phyloP scores from a whole-genome alignment of 129 eudicot genomes.

The Lactuca saligna region DNA sequence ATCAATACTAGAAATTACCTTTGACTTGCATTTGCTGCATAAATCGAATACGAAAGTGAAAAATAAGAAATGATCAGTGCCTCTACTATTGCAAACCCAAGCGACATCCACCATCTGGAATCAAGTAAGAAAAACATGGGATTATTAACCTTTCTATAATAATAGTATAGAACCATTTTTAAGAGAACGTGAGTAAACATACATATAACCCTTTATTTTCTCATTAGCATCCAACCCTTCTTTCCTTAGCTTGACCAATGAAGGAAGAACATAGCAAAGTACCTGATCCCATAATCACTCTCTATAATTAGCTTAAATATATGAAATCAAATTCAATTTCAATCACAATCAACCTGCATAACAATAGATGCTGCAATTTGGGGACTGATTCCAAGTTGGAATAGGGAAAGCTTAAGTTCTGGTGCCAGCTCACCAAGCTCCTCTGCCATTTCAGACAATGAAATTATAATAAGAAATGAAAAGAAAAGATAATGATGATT shows the following conservation, averaged over 20 bases:
- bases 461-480: background rate
- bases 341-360: slow-evolving; percentile 65
- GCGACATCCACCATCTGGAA: slow-evolving; percentile 95
- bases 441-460: slow-evolving; percentile 45
- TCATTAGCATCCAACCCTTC: slow-evolving; percentile 98
- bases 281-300: slow-evolving; percentile 51
- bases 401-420: slow-evolving; percentile 88
- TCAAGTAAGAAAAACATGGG: slow-evolving; percentile 14
- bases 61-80: slow-evolving; percentile 66
- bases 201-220: slow-evolving; percentile 97
- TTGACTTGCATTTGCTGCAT: slow-evolving; percentile 64
- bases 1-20: slow-evolving; percentile 44
- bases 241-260: slow-evolving; percentile 91
- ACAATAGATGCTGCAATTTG: slow-evolving; percentile 92
- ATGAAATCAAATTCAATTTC: slow-evolving; percentile 15
- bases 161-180: background rate
- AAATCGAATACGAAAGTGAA: slow-evolving; percentile 92
- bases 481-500: background rate
- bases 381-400: slow-evolving; percentile 97
- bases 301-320: slow-evolving; percentile 12
- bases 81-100: slow-evolving; percentile 83
- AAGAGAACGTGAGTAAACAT: slow-evolving; percentile 49
- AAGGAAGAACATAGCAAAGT: slow-evolving; percentile 79
- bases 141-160: background rate
- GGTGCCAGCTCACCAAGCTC: slow-evolving; percentile 85